Evolutionary conservation across 768 basidiomycete genomes (phyloP).

Genomic region (Candolleomyces efflorescens): DNA sequence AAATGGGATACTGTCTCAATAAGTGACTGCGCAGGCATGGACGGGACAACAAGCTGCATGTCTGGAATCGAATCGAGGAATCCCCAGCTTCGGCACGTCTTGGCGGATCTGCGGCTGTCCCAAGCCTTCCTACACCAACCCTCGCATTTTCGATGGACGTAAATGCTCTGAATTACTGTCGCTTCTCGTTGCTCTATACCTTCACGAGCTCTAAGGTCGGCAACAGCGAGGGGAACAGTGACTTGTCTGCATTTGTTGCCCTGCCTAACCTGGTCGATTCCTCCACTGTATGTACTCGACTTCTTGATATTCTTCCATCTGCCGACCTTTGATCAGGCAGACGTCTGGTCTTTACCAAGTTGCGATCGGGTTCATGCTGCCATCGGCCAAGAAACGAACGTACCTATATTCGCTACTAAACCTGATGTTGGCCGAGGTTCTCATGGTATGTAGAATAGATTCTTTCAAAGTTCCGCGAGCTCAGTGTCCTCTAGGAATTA

Average conservation of each 20-base stretch:
- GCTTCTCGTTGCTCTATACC: slow-evolving; percentile 65
- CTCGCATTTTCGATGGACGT: slow-evolving; percentile 74
- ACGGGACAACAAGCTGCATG: slow-evolving; percentile 80
- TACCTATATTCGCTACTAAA: slow-evolving; percentile 33
- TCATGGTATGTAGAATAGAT: slow-evolving; percentile 39
- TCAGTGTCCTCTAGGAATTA: slow-evolving; percentile 53
- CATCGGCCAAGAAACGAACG: slow-evolving; percentile 56
- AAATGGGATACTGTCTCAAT: not conserved
- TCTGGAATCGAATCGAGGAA: slow-evolving; percentile 58
- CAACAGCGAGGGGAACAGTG: slow-evolving; percentile 2
- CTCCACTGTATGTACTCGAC: slow-evolving; percentile 49
- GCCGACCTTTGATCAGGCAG: slow-evolving; percentile 63
- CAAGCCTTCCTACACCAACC: slow-evolving; percentile 44
- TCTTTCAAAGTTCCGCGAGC: not conserved
- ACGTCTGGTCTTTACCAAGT: slow-evolving; percentile 79
- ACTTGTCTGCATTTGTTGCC: slow-evolving; percentile 55
- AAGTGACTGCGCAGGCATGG: slow-evolving; percentile 53
- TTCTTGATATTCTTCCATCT: slow-evolving; percentile 3
- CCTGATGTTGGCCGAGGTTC: slow-evolving; percentile 46
- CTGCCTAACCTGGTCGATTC: slow-evolving; percentile 90
- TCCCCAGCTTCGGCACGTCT: slow-evolving; percentile 37
- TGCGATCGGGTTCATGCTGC: slow-evolving; percentile 76
- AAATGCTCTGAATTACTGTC: slow-evolving; percentile 93
- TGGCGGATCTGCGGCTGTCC: slow-evolving; percentile 54
- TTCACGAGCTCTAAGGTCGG: not conserved